A percentile compares a stretch with the other conserved stretches of the same genome.
phyloP scores from a whole-genome alignment of 495 filamentous ascomycete genomes.

The Tuber indicum region DNA sequence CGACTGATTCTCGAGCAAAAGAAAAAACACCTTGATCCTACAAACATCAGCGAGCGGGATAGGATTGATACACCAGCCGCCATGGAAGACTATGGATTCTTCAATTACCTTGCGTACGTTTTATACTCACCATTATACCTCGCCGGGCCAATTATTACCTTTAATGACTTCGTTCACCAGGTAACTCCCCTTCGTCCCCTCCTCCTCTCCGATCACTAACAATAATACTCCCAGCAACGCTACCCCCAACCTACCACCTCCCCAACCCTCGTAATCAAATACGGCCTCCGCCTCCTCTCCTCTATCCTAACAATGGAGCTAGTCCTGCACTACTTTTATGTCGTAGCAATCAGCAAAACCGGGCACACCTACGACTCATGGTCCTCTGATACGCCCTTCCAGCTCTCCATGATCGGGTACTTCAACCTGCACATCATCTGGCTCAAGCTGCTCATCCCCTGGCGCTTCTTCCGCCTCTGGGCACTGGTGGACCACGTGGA shows the following conservation, averaged over 20 bases:
- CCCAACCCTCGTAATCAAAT: constrained; percentile 56
- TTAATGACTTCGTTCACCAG: constrained; percentile 97
- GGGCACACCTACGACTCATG: constrained; percentile 56
- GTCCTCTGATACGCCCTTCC: constrained; percentile 76
- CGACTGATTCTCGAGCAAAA: constrained; percentile 52
- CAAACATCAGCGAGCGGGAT: constrained; percentile 77
- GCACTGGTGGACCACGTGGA: constrained; percentile 81
- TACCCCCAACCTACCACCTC: constrained; percentile 65
- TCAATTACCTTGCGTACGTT: constrained; percentile 78
- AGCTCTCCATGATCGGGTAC: constrained; percentile 84
- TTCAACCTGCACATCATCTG: constrained; percentile 98
- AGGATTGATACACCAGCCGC: constrained; percentile 69
- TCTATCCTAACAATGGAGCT: constrained; percentile 86
- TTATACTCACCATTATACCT: constrained; percentile 92
- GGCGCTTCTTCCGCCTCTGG: constrained; percentile 98
- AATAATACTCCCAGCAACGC: constrained; percentile 56
- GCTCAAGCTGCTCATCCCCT: constrained; percentile 94
- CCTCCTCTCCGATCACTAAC: constrained; percentile 58
- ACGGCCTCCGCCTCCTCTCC: constrained; percentile 76
- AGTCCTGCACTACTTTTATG: constrained; percentile 88
- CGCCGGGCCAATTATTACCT: constrained; percentile 86
- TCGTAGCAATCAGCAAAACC: constrained; percentile 82
- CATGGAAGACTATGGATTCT: constrained; percentile 63
- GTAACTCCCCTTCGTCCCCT: constrained; percentile 48
- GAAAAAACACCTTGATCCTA: constrained; percentile 95